Evolutionary conservation across 2,329 filamentous ascomycete genomes (phyloP).

Genomic region (Periconia sp.): DNA sequence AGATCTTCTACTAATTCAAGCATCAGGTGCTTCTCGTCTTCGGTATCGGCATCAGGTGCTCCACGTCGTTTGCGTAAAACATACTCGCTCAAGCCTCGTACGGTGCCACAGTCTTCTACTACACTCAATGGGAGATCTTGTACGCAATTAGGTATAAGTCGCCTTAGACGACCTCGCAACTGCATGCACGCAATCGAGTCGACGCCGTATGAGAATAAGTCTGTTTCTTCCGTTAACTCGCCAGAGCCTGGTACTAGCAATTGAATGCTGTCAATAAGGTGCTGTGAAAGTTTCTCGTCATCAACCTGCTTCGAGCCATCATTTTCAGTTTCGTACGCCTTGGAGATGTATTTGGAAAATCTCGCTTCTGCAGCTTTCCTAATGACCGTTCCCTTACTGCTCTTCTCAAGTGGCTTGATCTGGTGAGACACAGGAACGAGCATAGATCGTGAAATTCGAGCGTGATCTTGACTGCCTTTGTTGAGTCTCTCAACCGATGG

Average conservation of each 20-base stretch:
- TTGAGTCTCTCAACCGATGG: conserved; percentile 57
- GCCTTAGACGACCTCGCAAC: conserved; percentile 50
- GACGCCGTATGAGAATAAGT: conserved; percentile 65
- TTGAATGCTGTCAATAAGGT: conserved; percentile 27
- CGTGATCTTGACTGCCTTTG: conserved; percentile 55
- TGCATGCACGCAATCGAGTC: conserved; percentile 66
- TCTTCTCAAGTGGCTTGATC: conserved; percentile 58
- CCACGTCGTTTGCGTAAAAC: conserved; percentile 50
- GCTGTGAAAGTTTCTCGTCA: conserved; percentile 33
- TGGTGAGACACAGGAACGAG: conserved; percentile 53
- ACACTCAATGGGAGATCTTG: conserved; percentile 60
- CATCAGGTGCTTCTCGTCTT: conserved; percentile 53
- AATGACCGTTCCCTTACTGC: conserved; percentile 67
- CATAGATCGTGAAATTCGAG: conserved; percentile 58
- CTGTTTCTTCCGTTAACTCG: conserved; percentile 46
- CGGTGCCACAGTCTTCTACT: conserved; percentile 65
- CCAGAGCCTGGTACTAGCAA: conserved; percentile 27
- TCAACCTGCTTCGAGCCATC: conserved; percentile 19
- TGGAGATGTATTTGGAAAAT: conserved; percentile 56
- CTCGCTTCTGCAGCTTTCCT: conserved; percentile 58
- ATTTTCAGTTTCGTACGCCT: conserved; percentile 50
- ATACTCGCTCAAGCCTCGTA: conserved; percentile 50
- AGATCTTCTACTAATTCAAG: conserved; percentile 56
- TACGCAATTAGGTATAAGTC: conserved; percentile 42
- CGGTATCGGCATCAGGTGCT: conserved; percentile 29